Base-by-base conservation (phyloP, 1,284 basidiomycete genomes). In the Microbotryum saponariae region DNA sequence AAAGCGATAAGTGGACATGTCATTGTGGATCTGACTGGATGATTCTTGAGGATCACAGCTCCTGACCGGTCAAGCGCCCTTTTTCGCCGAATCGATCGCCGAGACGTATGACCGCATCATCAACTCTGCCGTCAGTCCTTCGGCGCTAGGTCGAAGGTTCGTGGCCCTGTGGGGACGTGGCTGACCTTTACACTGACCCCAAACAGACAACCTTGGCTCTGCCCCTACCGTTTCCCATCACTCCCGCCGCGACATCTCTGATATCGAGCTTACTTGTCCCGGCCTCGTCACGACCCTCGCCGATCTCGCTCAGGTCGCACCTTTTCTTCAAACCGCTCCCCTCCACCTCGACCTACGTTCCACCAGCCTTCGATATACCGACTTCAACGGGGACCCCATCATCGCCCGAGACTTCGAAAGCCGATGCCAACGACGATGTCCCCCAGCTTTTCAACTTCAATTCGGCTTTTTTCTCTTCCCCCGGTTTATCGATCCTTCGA, bases 1-100 rank as follows among this genome's bases (percentile, higher is more conserved):
- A n/a, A 49, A 20, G 12, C 16, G 47, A 20, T 44, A 6, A 33
- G 9, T 23, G 8, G 12, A 14, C n/a, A 14, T 21, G 37, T 27
- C 12, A 18, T 42, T 10, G n/a, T 29, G 12, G 51, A 53, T 33
- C 51, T 53, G 51, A 14, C 52, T 21, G 14, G 1, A 21, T 29
- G 12, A 3, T 57, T 7, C 31, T 8, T 31, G 9, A 31, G 31
- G 31, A 31, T 9, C 68, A 89, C 48, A 96, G 76, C 82, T 96
- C 79, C 80, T 81, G 0, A 87, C 83, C 66, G 91, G 91, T 1
- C 76, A 82, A 18, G 83, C 89, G 0, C 91, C 91, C 0, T 96
- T 96, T 77, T 94, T 89, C 73, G 87, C 90, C 0, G 82, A 82
- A 37, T 85, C 87, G 62, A 86, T 94, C 20, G 79, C 83, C 44